phyloP scores from a whole-genome alignment of 1,284 basidiomycete species.

The Tylopilus sp. region DNA sequence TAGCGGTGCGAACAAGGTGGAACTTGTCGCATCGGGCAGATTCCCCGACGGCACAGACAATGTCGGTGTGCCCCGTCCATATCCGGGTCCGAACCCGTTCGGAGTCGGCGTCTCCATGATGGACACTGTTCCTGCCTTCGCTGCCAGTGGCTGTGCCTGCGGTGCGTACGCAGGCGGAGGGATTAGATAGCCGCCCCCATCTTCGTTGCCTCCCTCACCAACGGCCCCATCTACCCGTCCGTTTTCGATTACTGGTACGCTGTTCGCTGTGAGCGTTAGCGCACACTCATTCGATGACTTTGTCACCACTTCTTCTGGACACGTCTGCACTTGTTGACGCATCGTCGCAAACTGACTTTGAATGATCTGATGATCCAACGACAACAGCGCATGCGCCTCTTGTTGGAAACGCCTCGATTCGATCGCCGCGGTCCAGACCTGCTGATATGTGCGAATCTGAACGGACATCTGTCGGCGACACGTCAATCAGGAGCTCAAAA shows the following conservation, averaged over 20 bases:
- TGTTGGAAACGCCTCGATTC: constrained; percentile 25
- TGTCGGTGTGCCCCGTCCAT: background rate
- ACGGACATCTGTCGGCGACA: constrained; percentile 17
- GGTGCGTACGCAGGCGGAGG: constrained; percentile 11
- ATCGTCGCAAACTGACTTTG: no score
- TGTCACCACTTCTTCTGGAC: background rate
- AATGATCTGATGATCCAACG: constrained; percentile 22
- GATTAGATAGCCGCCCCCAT: background rate
- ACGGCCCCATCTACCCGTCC: background rate
- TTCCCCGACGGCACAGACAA: background rate
- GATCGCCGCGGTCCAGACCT: constrained; percentile 12
- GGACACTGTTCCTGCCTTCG: background rate
- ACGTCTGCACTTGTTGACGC: background rate
- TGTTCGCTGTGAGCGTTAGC: constrained; percentile 8
- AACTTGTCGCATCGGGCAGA: background rate
- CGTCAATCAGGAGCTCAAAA: background rate
- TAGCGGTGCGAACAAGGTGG: background rate
- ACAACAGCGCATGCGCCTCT: constrained; percentile 19
- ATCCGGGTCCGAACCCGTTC: background rate
- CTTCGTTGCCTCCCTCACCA: background rate
- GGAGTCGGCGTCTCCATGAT: background rate
- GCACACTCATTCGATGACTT: constrained; percentile 1
- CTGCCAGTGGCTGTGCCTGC: background rate
- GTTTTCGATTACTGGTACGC: constrained; percentile 23
- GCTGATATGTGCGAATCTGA: constrained; percentile 24